Conservation (phyloP, 2,329 filamentous ascomycete species). For the Talaromyces sp. region DNA sequence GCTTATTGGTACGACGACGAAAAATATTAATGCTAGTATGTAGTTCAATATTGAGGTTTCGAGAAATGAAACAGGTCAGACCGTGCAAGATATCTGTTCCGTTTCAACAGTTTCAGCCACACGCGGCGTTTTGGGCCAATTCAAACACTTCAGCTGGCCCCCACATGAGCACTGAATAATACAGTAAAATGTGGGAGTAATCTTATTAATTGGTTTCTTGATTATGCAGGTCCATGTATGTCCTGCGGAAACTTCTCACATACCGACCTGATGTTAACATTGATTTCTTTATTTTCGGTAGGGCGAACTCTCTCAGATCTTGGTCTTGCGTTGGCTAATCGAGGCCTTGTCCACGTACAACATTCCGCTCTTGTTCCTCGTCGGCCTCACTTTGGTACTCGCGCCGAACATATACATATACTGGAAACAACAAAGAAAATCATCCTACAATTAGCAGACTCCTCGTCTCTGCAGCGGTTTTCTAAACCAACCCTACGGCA, state of each 20-base stretch:
- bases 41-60: too few species aligned
- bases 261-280: background rate
- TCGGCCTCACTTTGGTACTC: slow-evolving; percentile 15
- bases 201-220: too few species aligned
- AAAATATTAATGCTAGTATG: too few species aligned
- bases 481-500: slow-evolving; percentile 18
- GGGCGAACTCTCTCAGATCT: slow-evolving; percentile 14
- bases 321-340: slow-evolving; percentile 9
- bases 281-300: slow-evolving; percentile 1
- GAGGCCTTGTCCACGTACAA: slow-evolving; percentile 11
- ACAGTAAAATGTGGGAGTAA: too few species aligned
- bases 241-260: background rate
- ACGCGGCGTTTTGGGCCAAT: background rate
- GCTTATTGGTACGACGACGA: background rate
- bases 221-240: slow-evolving; percentile 15
- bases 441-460: slow-evolving; percentile 9
- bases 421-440: slow-evolving; percentile 7
- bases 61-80: background rate
- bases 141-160: background rate
- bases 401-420: slow-evolving; percentile 10
- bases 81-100: background rate
- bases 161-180: background rate
- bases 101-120: background rate
- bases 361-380: slow-evolving; percentile 9
- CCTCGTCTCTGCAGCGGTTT: background rate